Evolutionary conservation across 2,329 filamentous ascomycete species (phyloP), one percentile per base, ranked within the genome.

Genomic region (Trichoderma koningiopsis): DNA sequence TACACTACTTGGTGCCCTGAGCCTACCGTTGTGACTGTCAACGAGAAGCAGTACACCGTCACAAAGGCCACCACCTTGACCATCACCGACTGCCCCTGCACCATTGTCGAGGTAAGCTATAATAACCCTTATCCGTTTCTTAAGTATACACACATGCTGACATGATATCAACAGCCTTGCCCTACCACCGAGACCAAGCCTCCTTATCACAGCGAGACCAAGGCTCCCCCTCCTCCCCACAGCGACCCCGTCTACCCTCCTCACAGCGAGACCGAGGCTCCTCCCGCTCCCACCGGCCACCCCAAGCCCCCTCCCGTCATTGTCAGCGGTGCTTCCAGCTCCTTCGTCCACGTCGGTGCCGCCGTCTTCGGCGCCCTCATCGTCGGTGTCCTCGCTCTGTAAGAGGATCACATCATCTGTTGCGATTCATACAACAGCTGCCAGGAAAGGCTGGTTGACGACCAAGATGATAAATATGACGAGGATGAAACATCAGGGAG

Each of bases 41-140:
- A 83, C 75, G 78, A 79, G 75, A 82, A 84, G 77, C 80, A 80
- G 60, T 89, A 86, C 81, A 83, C 84, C 59, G 82, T 88, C 73
- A 85, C 83, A 64, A 80, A 83, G 76, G 83, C 87, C 71, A 79
- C 86, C 73, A 85, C 84, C 68, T 78, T 88, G 72, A 88, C 85
- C 74, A 83, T 90, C 68, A 83, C 81, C 47, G 80, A 86, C 76
- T 87, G 85, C 78, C 84, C 84, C 69, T 87, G 85, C 81, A 86
- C 84, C 56, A 70, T 80, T 63, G 72, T 74, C 67, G 74, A 79
- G 77, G 77, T 77, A 71, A 69, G 73, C 52, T 35, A n/a, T 8
- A 3, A 13, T 3, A 5, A n/a, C 31, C 58, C 71, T 80, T 52
- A 75, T 14, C 22, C 37, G n/a, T 2, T n/a, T 47, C n/a, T 22